Percentiles rank a stretch among this genome's conserved stretches.
These are phyloP conservation scores for Aspergillus sp. DNA, from an alignment of 2,329 filamentous ascomycete species.

Conservation along the genomic window DNA sequence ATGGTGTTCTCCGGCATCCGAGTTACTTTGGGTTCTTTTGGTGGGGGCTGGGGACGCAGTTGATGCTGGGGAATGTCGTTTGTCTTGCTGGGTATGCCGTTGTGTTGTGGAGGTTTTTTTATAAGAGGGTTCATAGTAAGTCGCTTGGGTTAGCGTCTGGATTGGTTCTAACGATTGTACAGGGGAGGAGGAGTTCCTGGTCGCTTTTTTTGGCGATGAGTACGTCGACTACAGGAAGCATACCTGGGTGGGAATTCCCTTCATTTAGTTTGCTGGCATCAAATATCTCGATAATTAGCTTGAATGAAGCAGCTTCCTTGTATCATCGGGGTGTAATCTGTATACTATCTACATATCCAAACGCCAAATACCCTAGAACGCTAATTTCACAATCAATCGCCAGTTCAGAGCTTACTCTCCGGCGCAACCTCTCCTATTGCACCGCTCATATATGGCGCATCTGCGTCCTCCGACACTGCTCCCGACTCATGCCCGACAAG, in stretches of 20 bases:
- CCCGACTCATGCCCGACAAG: constrained; percentile 34
- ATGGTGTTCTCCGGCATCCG: constrained; percentile 68
- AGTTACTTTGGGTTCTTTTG: constrained; percentile 98
- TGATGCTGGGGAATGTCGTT: constrained; percentile 74
- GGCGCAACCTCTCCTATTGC: constrained; percentile 33
- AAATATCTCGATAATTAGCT: no score
- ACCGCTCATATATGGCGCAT: constrained; percentile 46
- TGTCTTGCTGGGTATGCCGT: constrained; percentile 65
- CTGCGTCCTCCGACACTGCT: constrained; percentile 16
- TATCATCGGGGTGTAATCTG: no score
- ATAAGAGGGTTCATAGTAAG: constrained; percentile 55
- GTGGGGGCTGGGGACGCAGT: constrained; percentile 92
- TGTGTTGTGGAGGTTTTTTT: constrained; percentile 83
- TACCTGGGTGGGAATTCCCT: constrained; percentile 72
- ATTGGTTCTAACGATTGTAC: constrained; percentile 6
- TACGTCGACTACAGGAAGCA: constrained; percentile 64
- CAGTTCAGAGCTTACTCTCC: constrained; percentile 42
- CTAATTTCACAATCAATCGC: neutral
- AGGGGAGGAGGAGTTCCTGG: constrained; percentile 69
- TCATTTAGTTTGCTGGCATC: constrained; percentile 45
- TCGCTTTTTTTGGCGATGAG: constrained; percentile 74
- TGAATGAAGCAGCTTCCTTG: no score
- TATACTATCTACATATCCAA: constrained; percentile 1
- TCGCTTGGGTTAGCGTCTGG: constrained; percentile 9
- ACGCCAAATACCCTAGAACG: constrained; percentile 7